phyloP scores from a whole-genome alignment of 441 rosid species.

The Dalechampia spathulata region DNA sequence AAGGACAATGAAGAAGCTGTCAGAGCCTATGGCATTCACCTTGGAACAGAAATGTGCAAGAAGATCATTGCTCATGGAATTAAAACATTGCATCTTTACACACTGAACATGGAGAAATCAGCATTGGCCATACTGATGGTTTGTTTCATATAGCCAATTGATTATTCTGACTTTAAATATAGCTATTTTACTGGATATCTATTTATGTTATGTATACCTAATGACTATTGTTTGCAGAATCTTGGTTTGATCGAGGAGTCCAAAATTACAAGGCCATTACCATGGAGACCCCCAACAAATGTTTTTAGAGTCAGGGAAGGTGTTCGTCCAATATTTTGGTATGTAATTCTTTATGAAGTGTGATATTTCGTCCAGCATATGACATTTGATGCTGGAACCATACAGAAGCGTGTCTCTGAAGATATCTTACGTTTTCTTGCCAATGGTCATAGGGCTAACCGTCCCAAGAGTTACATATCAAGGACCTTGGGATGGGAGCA shows the following conservation, averaged over 20 bases:
- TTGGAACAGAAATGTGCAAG: conserved; percentile 93
- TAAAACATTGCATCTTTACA: conserved; percentile 80
- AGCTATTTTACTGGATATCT: background rate
- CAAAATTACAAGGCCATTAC: conserved; percentile 64
- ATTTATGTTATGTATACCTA: conserved; percentile 8
- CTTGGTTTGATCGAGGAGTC: conserved; percentile 94
- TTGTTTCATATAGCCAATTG: conserved; percentile 9
- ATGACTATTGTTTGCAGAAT: conserved; percentile 46
- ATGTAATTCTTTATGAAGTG: conserved; percentile 18
- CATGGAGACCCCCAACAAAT: conserved; percentile 96
- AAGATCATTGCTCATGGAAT: conserved; percentile 87
- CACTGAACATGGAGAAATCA: conserved; percentile 93
- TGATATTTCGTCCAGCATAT: background rate
- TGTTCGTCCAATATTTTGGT: conserved; percentile 98
- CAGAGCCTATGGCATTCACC: conserved; percentile 79
- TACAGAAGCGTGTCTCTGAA: background rate
- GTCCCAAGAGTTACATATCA: conserved; percentile 95
- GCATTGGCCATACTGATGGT: conserved; percentile 85
- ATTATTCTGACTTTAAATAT: conserved; percentile 1
- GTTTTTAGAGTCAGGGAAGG: conserved; percentile 85
- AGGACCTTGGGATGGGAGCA: conserved; percentile 94
- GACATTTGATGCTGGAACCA: background rate
- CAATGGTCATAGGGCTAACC: conserved; percentile 71
- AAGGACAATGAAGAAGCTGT: conserved; percentile 97
- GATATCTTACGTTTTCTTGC: conserved; percentile 14